Conservation (phyloP, 306 rosid genomes). For the Lathyrus tuberosus region DNA sequence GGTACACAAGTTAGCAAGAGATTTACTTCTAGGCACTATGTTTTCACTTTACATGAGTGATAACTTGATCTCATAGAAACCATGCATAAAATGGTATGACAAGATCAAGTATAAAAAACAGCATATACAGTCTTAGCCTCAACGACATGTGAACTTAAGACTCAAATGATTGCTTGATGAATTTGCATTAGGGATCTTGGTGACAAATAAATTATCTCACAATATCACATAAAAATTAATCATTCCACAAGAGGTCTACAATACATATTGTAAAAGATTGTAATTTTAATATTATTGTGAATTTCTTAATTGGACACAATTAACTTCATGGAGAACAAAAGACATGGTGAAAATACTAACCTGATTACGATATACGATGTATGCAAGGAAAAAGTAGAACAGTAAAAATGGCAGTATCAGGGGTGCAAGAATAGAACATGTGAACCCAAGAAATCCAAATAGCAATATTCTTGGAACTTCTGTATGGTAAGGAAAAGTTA, state of each 20-base stretch:
- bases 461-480: slow-evolving; percentile 86
- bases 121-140: too few relatives aligned
- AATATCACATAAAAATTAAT: neutral
- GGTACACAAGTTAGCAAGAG: neutral
- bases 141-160: too few relatives aligned
- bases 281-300: neutral
- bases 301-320: neutral
- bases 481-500: slow-evolving; percentile 86
- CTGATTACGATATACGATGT: slow-evolving; percentile 87
- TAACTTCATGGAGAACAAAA: slow-evolving; percentile 19
- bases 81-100: too few relatives aligned
- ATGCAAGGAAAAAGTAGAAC: slow-evolving; percentile 79
- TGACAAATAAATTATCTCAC: neutral
- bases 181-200: neutral
- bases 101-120: too few relatives aligned
- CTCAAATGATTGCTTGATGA: neutral
- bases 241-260: neutral
- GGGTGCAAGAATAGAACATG: slow-evolving; percentile 85
- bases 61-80: neutral
- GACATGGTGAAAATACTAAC: slow-evolving; percentile 47
- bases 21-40: neutral
- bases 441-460: slow-evolving; percentile 86
- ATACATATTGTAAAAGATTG: neutral
- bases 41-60: neutral
- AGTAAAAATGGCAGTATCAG: slow-evolving; percentile 83